Conservation (phyloP, 352 stramenopile species). For the Phytophthora multivora region DNA sequence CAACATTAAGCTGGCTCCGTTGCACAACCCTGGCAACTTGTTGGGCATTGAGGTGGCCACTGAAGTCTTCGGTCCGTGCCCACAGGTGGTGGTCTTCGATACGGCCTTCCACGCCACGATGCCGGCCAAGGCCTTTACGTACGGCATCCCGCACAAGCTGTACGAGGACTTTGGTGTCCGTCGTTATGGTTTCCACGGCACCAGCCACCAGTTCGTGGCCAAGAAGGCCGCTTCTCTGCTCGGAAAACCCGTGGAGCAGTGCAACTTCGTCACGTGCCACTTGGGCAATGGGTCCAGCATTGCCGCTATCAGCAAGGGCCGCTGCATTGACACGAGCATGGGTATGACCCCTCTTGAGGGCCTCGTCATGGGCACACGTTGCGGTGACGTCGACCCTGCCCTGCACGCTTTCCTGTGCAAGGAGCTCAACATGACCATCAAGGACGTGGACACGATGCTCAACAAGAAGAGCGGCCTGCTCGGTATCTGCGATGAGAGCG, state of each 20-base stretch:
- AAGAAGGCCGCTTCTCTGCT: conserved; percentile 66
- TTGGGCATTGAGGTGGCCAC: conserved; percentile 84
- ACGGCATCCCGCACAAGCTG: conserved; percentile 80
- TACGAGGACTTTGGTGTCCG: conserved; percentile 85
- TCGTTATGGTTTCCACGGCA: conserved; percentile 92
- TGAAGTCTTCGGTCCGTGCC: conserved; percentile 70
- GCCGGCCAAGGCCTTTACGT: conserved; percentile 78
- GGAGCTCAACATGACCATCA: conserved; percentile 69
- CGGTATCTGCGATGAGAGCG: conserved; percentile 80
- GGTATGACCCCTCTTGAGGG: conserved; percentile 89
- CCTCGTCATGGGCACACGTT: conserved; percentile 90
- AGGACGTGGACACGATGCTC: conserved; percentile 83
- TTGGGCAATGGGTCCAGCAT: conserved; percentile 90
- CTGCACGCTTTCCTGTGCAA: conserved; percentile 78
- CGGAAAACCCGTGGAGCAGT: conserved; percentile 55
- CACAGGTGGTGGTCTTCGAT: conserved; percentile 91
- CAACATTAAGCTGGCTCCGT: conserved; percentile 69
- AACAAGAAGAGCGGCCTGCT: conserved; percentile 91
- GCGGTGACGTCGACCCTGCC: conserved; percentile 86
- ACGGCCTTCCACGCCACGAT: conserved; percentile 91
- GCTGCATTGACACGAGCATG: conserved; percentile 91
- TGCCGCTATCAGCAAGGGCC: conserved; percentile 72
- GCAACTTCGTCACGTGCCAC: conserved; percentile 88
- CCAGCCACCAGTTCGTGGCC: conserved; percentile 87
- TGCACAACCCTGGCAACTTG: conserved; percentile 90